These are phyloP conservation scores for Metschnikowia santaceciliae DNA, from an alignment of 805 yeast genomes.

Conservation along the genomic window DNA sequence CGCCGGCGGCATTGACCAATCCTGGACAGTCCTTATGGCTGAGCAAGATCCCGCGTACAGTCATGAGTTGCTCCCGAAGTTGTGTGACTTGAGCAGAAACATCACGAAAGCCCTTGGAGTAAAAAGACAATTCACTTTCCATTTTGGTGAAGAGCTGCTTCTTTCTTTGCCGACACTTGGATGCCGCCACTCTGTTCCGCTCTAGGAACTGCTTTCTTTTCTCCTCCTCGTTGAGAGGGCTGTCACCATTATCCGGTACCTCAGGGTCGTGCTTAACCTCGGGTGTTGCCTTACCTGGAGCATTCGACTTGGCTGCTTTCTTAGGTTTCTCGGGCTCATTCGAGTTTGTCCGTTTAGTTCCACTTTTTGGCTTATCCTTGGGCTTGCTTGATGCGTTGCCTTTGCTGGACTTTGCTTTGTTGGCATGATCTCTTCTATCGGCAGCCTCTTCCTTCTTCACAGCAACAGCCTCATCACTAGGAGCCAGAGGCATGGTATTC, in stretches of 20 bases:
- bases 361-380: constrained; percentile 1
- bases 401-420: not conserved
- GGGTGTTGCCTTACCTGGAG: constrained; percentile 7
- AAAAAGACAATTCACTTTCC: constrained; percentile 73
- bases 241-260: constrained; percentile 5
- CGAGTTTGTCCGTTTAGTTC: constrained; percentile 4
- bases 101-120: constrained; percentile 65
- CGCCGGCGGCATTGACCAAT: constrained; percentile 43
- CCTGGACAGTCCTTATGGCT: constrained; percentile 49
- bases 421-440: not conserved
- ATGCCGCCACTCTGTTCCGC: constrained; percentile 91
- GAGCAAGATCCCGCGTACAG: constrained; percentile 44
- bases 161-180: constrained; percentile 91
- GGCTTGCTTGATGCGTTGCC: not conserved
- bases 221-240: constrained; percentile 24
- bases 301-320: constrained; percentile 9
- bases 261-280: constrained; percentile 9
- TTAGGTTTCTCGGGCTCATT: constrained; percentile 8
- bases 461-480: not conserved
- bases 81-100: constrained; percentile 55
- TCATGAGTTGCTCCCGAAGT: constrained; percentile 54
- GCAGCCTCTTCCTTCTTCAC: not conserved
- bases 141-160: constrained; percentile 81
- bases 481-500: not conserved
- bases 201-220: constrained; percentile 77